Evolutionary conservation across 2,329 filamentous ascomycete genomes (phyloP).

Genomic region (Penicillium thymicola): DNA sequence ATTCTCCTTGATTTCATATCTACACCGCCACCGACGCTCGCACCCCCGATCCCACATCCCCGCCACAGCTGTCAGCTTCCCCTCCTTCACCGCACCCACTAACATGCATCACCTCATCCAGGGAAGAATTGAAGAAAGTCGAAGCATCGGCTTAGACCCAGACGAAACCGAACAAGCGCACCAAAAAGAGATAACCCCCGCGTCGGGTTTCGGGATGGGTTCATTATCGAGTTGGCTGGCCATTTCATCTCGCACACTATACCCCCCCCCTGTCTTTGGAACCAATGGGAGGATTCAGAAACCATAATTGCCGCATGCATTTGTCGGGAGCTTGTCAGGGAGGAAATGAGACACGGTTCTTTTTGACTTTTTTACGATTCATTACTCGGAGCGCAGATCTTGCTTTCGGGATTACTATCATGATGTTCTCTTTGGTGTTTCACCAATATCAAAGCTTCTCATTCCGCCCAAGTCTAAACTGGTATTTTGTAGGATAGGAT

Average conservation of each 20-base stretch:
- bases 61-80: background rate
- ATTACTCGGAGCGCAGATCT: background rate
- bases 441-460: background rate
- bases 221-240: slow-evolving; percentile 8
- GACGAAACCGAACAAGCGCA: slow-evolving; percentile 12
- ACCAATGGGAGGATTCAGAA: background rate
- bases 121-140: slow-evolving; percentile 87
- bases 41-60: background rate
- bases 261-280: slow-evolving; percentile 11
- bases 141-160: slow-evolving; percentile 64
- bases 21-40: background rate
- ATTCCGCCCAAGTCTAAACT: background rate
- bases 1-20: background rate
- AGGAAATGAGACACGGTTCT: slow-evolving; percentile 6
- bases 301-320: background rate
- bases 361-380: slow-evolving; percentile 1
- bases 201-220: slow-evolving; percentile 3
- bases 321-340: slow-evolving; percentile 1
- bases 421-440: background rate
- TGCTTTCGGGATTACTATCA: background rate
- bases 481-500: background rate
- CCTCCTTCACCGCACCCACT: background rate
- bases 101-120: slow-evolving; percentile 14
- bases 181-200: background rate
- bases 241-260: slow-evolving; percentile 8